Base-by-base conservation (phyloP, 352 stramenopile genomes). In the Pythium vanterpoolii region DNA sequence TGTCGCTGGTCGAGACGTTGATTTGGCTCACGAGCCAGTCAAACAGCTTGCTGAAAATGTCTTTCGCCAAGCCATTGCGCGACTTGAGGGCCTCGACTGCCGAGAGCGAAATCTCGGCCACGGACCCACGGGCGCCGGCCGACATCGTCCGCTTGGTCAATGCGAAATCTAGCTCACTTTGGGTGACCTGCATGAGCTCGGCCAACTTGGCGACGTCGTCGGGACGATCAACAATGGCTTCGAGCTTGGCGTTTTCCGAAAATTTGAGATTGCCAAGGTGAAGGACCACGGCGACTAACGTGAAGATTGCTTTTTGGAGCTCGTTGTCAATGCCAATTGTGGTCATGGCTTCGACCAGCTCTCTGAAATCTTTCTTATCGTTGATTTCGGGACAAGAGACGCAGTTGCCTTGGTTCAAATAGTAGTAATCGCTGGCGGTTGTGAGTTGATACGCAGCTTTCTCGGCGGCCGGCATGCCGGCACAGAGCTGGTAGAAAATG, bases 401-500 rank as follows among this genome's bases (percentile, higher is more conserved):
- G 60, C 96, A 97, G 53, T 96, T 96, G 24, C 83, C 87, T 67
- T 98, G 94, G 74, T 98, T 98, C 30, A 98, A 65, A 65, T 98
- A 98, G 64, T 81, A 71, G 72, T 97, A 98, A 44, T 97, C 86
- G 58, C 83, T 83, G 7, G 90, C 88, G 46, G 81, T 89, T 67
- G 90, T 89, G 40, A 98, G 66, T 51, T 93, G 87, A 19, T 96
- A 77, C 42, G 60, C 50, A n/a, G 71, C 79, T 64, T 92, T 91
- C 6, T 93, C 77, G 2, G 78, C 77, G 1, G 75, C 49, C 0
- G 79, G 51, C 66, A 95, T 75, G 34, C 89, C 94, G 0, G 87
- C 83, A 63, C 96, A 95, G 16, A 99, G 68, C 71, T 99, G 90
- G 73, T 99, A 99, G 69, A 99, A 99, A 34, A 99, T 96, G 73